phyloP scores from a whole-genome alignment of 371 early-diverging fungal genomes.

The Circinella minor region DNA sequence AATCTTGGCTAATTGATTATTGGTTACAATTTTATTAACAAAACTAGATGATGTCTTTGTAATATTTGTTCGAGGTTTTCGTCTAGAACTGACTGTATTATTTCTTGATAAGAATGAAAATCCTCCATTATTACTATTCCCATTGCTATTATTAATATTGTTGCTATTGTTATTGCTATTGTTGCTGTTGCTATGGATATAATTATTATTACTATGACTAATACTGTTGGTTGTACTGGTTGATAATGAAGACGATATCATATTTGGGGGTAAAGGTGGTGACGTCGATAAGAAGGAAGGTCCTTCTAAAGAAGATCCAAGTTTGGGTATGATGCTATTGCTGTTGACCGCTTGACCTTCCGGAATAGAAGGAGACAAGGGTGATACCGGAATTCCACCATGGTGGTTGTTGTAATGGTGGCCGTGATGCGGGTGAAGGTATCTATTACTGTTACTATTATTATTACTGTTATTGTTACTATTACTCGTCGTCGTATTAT shows the following conservation, averaged over 20 bases:
- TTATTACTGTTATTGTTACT: not conserved
- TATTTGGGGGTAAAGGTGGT: slow-evolving; percentile 13
- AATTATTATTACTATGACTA: not conserved
- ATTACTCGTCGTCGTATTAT: not conserved
- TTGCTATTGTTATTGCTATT: no score
- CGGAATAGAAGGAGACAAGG: not conserved
- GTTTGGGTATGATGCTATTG: slow-evolving; percentile 18
- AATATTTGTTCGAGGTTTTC: slow-evolving; percentile 60
- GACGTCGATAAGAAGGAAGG: slow-evolving; percentile 15
- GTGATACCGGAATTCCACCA: not conserved
- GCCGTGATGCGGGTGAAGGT: slow-evolving; percentile 1
- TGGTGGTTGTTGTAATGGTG: slow-evolving; percentile 18
- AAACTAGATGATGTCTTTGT: slow-evolving; percentile 74
- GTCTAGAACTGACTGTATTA: slow-evolving; percentile 26
- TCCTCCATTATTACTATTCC: slow-evolving; percentile 8
- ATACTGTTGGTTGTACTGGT: not conserved
- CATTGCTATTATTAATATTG: not conserved
- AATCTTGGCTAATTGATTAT: slow-evolving; percentile 81
- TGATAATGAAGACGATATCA: not conserved
- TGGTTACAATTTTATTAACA: slow-evolving; percentile 82
- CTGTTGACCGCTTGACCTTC: not conserved
- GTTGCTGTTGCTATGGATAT: no score
- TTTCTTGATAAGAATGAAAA: slow-evolving; percentile 41
- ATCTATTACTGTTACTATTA: not conserved
- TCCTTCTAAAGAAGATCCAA: slow-evolving; percentile 26